phyloP scores from a whole-genome alignment of 495 filamentous ascomycete genomes.

The Trichoderma orchidacearum region DNA sequence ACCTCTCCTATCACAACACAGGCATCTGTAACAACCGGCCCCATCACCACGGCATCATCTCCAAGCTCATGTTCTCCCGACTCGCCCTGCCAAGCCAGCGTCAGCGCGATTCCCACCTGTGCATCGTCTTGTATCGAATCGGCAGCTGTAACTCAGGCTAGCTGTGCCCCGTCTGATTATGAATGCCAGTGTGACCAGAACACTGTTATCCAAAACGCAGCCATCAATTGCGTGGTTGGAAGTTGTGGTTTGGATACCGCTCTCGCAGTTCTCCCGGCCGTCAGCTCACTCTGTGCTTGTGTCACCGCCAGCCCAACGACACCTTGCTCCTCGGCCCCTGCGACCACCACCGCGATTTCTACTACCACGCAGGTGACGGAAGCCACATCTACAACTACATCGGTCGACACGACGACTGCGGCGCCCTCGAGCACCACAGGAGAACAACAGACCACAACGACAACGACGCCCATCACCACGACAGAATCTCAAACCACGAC shows the following conservation, averaged over 20 bases:
- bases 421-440: neutral
- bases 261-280: neutral
- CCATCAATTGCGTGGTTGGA: neutral
- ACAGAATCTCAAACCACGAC: neutral
- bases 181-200: neutral
- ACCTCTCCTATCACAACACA: neutral
- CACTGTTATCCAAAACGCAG: neutral
- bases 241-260: neutral
- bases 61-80: neutral
- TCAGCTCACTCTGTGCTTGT: conserved; percentile 2
- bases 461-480: neutral
- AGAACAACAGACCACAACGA: neutral
- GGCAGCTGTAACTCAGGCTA: neutral
- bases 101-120: neutral
- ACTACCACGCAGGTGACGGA: neutral
- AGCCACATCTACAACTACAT: neutral
- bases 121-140: neutral
- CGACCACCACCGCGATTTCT: neutral
- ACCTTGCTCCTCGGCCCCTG: neutral
- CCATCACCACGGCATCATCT: neutral
- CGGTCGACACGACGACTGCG: neutral
- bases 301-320: neutral
- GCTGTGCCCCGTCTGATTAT: neutral
- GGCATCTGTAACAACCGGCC: neutral
- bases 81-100: neutral